Evolutionary conservation across 306 rosid species (phyloP), one percentile per base, ranked within the genome.

Genomic region (Vicia sativa): DNA sequence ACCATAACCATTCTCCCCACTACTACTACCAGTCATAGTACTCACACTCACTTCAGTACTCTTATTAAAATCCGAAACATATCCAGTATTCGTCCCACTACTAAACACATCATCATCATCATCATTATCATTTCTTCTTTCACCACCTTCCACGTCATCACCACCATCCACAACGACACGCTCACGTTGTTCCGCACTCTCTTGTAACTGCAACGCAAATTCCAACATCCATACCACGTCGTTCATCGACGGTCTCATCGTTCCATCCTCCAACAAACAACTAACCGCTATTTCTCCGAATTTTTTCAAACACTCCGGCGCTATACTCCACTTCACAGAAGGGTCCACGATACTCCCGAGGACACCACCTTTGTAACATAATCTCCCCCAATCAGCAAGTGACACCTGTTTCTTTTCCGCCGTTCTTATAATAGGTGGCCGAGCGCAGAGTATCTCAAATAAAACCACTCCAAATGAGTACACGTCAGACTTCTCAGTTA

Each of bases 391-490:
- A 23, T 77, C 88, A 3, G 78, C 82, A 0, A 90, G 50, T 25
- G 45, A 66, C 60, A 68, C 79, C 28, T 83, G 84, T 50, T 28
- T 72, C 42, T 80, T 77, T 7, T 77, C 85, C 0, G 50, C 46
- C 0, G 56, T 69, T 0, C 78, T 73, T 0, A 84, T 23, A 1
- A 83, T 7, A 0, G 89, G 83, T 0, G 90, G 84, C 1, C 91
- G 74, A 0, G 77, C 82, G 2, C 87, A 85, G 0, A 89, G 18
- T 5, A 81, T 59, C 73, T 89, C 96, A 0, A 82, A 85, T 8
- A 89, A 16, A 4, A 89, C 87, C 0, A 89, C 89, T 0, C 96
- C 91, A 0, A 81, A 87, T 0, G 93, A 89, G 61, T 89, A 85
- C 19, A 89, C 91, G 43, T 89, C 93, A 0, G 93, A 79, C 11